Percentiles rank a stretch among this genome's conserved stretches.
These are phyloP conservation scores for Pichia heedii DNA, from an alignment of 805 yeast species.

Conservation along the genomic window DNA sequence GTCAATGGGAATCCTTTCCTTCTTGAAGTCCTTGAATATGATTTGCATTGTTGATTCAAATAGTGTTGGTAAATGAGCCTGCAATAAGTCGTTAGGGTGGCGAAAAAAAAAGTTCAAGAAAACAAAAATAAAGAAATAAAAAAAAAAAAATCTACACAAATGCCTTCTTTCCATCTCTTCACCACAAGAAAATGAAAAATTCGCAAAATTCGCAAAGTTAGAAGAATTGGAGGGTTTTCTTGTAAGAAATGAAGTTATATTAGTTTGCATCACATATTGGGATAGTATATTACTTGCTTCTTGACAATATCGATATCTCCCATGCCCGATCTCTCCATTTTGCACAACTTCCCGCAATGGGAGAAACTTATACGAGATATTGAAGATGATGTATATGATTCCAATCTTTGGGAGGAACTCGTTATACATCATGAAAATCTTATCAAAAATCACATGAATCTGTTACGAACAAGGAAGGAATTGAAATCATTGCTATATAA, in stretches of 20 bases:
- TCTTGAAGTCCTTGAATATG: slow-evolving; percentile 85
- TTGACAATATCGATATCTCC: too few species aligned
- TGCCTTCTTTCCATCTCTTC: neutral
- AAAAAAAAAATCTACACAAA: too few species aligned
- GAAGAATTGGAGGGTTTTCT: too few species aligned
- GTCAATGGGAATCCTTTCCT: slow-evolving; percentile 75
- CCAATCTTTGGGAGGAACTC: slow-evolving; percentile 20
- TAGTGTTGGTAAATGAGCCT: too few species aligned
- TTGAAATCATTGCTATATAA: slow-evolving; percentile 13
- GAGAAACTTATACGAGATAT: slow-evolving; percentile 13
- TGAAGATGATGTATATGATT: slow-evolving; percentile 18
- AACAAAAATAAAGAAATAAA: too few species aligned
- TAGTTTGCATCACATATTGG: too few species aligned
- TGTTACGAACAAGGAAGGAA: slow-evolving; percentile 10
- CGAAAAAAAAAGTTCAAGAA: neutral
- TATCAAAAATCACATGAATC: slow-evolving; percentile 15
- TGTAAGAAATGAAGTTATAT: too few species aligned
- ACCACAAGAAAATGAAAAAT: neutral
- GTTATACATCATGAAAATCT: slow-evolving; percentile 18
- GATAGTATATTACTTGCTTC: too few species aligned
- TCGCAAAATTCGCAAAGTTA: neutral
- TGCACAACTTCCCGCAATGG: slow-evolving; percentile 24
- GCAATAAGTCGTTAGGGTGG: too few species aligned
- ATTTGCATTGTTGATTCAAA: slow-evolving; percentile 68
- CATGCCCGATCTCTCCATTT: neutral